Conservation (phyloP, 2,329 filamentous ascomycete species). For the Graphiopsis chlorocephala region DNA sequence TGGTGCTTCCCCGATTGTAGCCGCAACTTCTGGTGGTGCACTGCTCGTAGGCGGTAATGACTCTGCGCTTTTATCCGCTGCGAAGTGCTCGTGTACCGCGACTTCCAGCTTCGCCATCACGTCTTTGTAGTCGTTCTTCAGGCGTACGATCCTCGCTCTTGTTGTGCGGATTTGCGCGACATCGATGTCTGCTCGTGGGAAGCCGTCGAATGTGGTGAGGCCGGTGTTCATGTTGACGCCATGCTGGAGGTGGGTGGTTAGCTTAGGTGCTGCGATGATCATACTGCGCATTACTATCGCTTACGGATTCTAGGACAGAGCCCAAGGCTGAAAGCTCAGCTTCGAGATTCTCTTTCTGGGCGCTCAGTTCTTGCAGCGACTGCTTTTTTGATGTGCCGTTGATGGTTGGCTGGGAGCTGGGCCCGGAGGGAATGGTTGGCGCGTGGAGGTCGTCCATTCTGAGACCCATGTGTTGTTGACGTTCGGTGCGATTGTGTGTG, state of each 20-base stretch:
- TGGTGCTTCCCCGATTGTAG: conserved; percentile 25
- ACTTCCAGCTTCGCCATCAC: conserved; percentile 82
- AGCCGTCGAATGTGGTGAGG: conserved; percentile 85
- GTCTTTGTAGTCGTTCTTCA: conserved; percentile 90
- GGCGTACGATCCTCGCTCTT: conserved; percentile 78
- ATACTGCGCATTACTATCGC: conserved; percentile 23
- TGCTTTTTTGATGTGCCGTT: conserved; percentile 54
- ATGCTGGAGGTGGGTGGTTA: conserved; percentile 59
- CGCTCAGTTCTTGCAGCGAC: conserved; percentile 75
- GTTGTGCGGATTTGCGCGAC: conserved; percentile 96
- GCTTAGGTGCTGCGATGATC: neutral
- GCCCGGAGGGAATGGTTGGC: conserved; percentile 74
- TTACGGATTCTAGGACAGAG: conserved; percentile 81
- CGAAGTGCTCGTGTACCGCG: conserved; percentile 85
- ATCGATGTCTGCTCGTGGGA: conserved; percentile 88
- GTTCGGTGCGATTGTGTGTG: neutral
- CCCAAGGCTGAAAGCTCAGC: conserved; percentile 81
- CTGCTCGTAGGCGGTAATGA: neutral
- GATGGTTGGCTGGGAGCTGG: conserved; percentile 52
- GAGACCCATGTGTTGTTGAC: conserved; percentile 46
- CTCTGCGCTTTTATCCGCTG: conserved; percentile 37
- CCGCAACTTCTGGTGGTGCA: neutral
- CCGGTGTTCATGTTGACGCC: conserved; percentile 88
- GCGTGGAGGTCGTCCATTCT: conserved; percentile 67
- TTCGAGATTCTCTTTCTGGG: conserved; percentile 81